Conservation (phyloP, 345 rosid genomes). For the Salix purpurea region DNA sequence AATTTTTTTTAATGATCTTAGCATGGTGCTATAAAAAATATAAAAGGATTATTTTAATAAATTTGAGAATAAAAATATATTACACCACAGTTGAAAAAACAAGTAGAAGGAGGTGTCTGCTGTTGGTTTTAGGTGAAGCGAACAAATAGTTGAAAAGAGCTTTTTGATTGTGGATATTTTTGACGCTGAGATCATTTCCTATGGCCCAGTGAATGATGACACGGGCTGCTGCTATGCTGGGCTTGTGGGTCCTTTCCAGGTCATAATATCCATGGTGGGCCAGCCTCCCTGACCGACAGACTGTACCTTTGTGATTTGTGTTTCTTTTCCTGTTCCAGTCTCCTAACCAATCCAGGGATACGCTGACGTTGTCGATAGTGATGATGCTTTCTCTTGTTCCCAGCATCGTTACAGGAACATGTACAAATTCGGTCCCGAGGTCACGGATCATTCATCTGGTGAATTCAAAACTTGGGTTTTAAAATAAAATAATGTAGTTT, state of each 20-base stretch:
- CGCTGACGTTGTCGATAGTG: constrained; percentile 1
- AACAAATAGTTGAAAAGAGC: background rate
- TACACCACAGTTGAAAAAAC: too few relatives aligned
- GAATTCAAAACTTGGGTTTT: too few relatives aligned
- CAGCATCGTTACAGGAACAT: too few relatives aligned
- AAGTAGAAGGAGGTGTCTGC: too few relatives aligned
- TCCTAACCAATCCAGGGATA: constrained; percentile 2
- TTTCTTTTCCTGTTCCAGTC: constrained; percentile 1
- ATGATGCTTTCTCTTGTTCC: constrained; percentile 2
- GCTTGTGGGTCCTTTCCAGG: constrained; percentile 15
- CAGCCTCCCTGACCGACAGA: constrained; percentile 32
- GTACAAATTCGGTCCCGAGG: too few relatives aligned
- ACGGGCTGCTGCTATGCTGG: constrained; percentile 4
- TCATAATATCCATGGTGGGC: constrained; percentile 24
- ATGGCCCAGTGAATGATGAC: constrained; percentile 27
- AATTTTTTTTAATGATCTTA: too few relatives aligned
- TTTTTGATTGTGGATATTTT: background rate
- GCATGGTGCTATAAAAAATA: too few relatives aligned
- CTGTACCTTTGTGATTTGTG: background rate
- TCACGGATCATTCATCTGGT: too few relatives aligned
- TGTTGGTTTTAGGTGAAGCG: background rate
- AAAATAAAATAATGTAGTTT: too few relatives aligned
- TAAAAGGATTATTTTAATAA: too few relatives aligned
- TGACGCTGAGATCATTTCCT: constrained; percentile 4
- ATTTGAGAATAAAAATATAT: too few relatives aligned